Base-by-base conservation (phyloP, 2,329 filamentous ascomycete genomes). In the Phyllosticta citrichinensis region DNA sequence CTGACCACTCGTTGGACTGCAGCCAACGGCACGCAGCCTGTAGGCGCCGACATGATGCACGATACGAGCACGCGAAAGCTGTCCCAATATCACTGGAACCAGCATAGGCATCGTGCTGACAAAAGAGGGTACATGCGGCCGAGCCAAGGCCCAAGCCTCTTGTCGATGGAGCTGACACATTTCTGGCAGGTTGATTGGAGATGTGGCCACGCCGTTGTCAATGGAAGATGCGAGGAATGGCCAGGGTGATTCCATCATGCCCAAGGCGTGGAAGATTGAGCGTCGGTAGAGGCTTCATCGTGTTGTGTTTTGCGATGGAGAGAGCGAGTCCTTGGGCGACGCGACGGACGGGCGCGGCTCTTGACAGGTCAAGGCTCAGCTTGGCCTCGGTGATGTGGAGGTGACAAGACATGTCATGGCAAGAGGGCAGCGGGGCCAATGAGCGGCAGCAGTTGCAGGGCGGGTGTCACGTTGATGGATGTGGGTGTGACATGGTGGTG, bases 1-100 rank as follows among this genome's bases (percentile, higher is more conserved):
- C 60, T 62, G 55, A 55, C 60, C 60, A 62, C 25, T 62, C 55
- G 47, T n/a, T 57, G 47, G 27, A 12, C 52, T 54, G 53, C 59
- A 57, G 47, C 59, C 59, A 61, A 61, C 55, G 59, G 33, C 27
- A 47, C 53, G 53, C 40, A 27, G 47, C 10, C 54, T 61, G 53
- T 47, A 61, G 52, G 59, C 59, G 59, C 59, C 24, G 20, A 53
- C 40, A 47, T 47, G 40, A 17, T 47, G 40, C 40, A 47, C 40
- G 40, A 47, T 47, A 14, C n/a, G 40, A 5, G 40, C 40, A 47
- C 40, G 40, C 40, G 40, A 47, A 47, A 47, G 8, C 14, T 47
- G 40, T 47, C n/a, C 40, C 40, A 47, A 47, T 47, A 47, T 47
- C 40, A 19, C 40, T 47, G 40, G 40, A 47, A 47, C 40, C 40